These are phyloP conservation scores for Aspergillus neotritici DNA, from an alignment of 2,329 filamentous ascomycete species.

Conservation along the genomic window DNA sequence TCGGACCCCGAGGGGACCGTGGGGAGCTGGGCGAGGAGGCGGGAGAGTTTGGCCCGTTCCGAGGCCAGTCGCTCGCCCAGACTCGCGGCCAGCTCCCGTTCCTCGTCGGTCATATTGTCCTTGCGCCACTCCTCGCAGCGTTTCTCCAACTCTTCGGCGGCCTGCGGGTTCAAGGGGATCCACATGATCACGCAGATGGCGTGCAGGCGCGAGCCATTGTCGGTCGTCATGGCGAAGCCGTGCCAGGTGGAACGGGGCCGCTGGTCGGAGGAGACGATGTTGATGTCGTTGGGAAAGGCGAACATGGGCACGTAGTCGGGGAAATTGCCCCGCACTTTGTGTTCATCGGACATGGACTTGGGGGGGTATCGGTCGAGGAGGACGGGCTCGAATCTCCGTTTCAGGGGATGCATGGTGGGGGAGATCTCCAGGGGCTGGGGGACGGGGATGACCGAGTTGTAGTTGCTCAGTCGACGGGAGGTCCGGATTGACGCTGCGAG, in stretches of 20 bases:
- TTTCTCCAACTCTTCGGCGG: slow-evolving; percentile 67
- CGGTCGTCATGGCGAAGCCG: slow-evolving; percentile 95
- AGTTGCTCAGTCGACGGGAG: slow-evolving; percentile 85
- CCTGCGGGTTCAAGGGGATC: slow-evolving; percentile 75
- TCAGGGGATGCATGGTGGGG: slow-evolving; percentile 91
- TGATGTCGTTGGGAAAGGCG: slow-evolving; percentile 96
- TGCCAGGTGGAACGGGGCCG: slow-evolving; percentile 96
- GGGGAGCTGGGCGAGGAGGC: slow-evolving; percentile 77
- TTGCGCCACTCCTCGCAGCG: slow-evolving; percentile 84
- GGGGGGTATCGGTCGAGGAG: slow-evolving; percentile 89
- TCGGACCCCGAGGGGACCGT: slow-evolving; percentile 72
- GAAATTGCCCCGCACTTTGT: slow-evolving; percentile 74
- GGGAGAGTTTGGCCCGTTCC: slow-evolving; percentile 84
- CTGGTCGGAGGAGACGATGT: slow-evolving; percentile 91
- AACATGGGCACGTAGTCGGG: slow-evolving; percentile 99
- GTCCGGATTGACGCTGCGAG: slow-evolving; percentile 64
- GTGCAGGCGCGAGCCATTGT: slow-evolving; percentile 86
- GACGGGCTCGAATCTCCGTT: slow-evolving; percentile 92
- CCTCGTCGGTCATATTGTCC: slow-evolving; percentile 95
- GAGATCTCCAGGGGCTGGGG: slow-evolving; percentile 86
- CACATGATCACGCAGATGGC: slow-evolving; percentile 88
- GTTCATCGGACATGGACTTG: slow-evolving; percentile 72
- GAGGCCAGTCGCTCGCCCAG: slow-evolving; percentile 79
- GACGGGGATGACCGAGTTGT: slow-evolving; percentile 93
- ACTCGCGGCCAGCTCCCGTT: slow-evolving; percentile 87